A percentile compares a stretch with the other conserved stretches of the same genome.
phyloP scores from a whole-genome alignment of 2,329 filamentous ascomycete genomes.

The Cordyceps militaris region DNA sequence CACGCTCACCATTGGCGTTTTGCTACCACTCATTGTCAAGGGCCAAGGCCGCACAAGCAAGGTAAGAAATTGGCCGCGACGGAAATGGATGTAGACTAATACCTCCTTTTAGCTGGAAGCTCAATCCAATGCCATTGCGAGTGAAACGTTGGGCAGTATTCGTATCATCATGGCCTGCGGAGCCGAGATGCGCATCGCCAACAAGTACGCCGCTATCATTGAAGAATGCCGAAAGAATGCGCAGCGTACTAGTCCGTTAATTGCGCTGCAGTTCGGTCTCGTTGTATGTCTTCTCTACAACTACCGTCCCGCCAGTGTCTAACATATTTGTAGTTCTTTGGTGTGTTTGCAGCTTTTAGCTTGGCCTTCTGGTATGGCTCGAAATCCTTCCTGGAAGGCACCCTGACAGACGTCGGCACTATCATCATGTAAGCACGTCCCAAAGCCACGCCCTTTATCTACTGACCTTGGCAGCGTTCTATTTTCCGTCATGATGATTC shows the following conservation, averaged over 20 bases:
- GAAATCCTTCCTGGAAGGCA: conserved; percentile 39
- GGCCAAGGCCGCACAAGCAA: conserved; percentile 38
- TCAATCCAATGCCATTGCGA: conserved; percentile 52
- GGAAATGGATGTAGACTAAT: conserved; percentile 7
- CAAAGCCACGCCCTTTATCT: neutral
- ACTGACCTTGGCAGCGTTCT: conserved; percentile 32
- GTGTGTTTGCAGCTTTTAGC: conserved; percentile 44
- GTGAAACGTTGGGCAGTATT: conserved; percentile 52
- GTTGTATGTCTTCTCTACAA: conserved; percentile 26
- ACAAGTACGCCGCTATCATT: conserved; percentile 48
- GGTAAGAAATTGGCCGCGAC: conserved; percentile 18
- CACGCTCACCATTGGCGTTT: conserved; percentile 36
- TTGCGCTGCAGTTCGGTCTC: conserved; percentile 46
- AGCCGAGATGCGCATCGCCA: conserved; percentile 47
- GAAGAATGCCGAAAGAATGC: conserved; percentile 46
- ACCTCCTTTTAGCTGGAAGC: conserved; percentile 37
- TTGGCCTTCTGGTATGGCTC: conserved; percentile 59
- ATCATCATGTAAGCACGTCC: conserved; percentile 43
- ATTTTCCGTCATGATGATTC: conserved; percentile 52
- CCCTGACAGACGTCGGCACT: conserved; percentile 42
- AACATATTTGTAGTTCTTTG: conserved; percentile 38
- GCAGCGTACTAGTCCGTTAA: conserved; percentile 41
- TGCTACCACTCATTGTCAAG: conserved; percentile 51
- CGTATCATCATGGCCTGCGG: conserved; percentile 58
- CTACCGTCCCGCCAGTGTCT: conserved; percentile 6